These are phyloP conservation scores for Massospora cicadina DNA, from an alignment of 371 early-diverging fungal species.

Conservation along the genomic window DNA sequence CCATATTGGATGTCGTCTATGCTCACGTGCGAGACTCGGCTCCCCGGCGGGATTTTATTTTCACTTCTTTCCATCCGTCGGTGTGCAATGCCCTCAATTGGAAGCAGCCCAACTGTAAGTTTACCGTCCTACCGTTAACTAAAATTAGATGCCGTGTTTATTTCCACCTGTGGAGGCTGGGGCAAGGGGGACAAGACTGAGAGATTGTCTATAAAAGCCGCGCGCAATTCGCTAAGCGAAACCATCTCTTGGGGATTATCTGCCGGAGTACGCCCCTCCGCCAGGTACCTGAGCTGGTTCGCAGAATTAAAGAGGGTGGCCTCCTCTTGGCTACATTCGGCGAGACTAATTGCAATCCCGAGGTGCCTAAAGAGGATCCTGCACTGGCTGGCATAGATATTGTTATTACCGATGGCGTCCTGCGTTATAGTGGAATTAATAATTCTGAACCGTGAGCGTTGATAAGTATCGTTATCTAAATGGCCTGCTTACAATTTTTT, in stretches of 20 bases:
- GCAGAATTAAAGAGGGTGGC: constrained; percentile 76
- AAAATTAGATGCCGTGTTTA: constrained; percentile 64
- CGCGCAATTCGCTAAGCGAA: constrained; percentile 52
- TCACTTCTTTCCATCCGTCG: constrained; percentile 72
- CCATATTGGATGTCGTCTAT: constrained; percentile 63
- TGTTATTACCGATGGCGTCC: background rate
- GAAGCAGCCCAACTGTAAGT: constrained; percentile 92
- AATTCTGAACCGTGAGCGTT: no score
- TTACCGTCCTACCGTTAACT: background rate
- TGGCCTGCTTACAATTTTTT: no score
- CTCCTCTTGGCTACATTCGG: constrained; percentile 78
- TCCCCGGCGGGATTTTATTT: constrained; percentile 34
- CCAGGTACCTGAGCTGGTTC: constrained; percentile 66
- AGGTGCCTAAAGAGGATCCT: background rate
- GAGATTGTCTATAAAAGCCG: constrained; percentile 45
- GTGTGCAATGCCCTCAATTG: constrained; percentile 86
- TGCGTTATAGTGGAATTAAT: background rate
- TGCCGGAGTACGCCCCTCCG: constrained; percentile 69
- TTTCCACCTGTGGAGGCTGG: constrained; percentile 50
- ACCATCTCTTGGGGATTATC: constrained; percentile 73
- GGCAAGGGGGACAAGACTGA: constrained; percentile 18
- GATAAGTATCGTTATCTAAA: no score
- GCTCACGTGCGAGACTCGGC: constrained; percentile 23
- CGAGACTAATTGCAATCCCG: constrained; percentile 24
- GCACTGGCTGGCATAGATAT: background rate